These are phyloP conservation scores for Phytopythium boreale DNA, from an alignment of 352 stramenopile species.

Conservation along the genomic window DNA sequence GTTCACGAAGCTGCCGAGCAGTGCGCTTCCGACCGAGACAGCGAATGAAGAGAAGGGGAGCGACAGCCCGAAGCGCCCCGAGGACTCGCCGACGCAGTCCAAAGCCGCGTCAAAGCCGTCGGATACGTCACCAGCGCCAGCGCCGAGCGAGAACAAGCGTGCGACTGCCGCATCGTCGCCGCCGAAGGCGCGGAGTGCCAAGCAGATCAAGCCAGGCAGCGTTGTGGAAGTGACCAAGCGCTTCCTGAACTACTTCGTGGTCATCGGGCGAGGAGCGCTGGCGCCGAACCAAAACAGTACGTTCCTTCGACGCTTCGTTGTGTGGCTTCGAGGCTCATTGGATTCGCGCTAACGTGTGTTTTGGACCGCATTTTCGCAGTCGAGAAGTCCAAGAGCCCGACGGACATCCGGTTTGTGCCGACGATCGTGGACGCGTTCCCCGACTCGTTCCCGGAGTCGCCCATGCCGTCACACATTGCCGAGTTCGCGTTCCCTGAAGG, in stretches of 20 bases:
- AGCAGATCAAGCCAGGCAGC: conserved; percentile 43
- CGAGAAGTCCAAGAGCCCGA: conserved; percentile 69
- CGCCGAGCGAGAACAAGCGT: conserved; percentile 37
- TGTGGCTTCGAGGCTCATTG: neutral
- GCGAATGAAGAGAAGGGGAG: conserved; percentile 43
- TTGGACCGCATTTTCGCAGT: conserved; percentile 19
- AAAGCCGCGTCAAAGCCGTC: conserved; percentile 1
- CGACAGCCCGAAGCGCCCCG: conserved; percentile 47
- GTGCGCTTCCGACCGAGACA: neutral
- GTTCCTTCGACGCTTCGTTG: conserved; percentile 7
- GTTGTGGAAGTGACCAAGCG: conserved; percentile 77
- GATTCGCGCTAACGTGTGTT: neutral
- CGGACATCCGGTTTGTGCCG: conserved; percentile 66
- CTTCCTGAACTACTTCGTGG: conserved; percentile 83
- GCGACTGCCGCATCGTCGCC: conserved; percentile 8
- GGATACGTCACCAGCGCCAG: conserved; percentile 8
- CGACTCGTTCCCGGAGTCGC: conserved; percentile 52
- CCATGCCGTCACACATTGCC: conserved; percentile 56
- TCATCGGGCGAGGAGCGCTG: conserved; percentile 58
- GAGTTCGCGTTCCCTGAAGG: conserved; percentile 84
- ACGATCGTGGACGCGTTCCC: conserved; percentile 65
- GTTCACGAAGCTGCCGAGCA: conserved; percentile 52
- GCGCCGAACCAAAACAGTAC: conserved; percentile 64
- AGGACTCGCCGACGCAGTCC: conserved; percentile 20
- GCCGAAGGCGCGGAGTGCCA: conserved; percentile 20